These are phyloP conservation scores for Nothophytophthora sp. DNA, from an alignment of 352 stramenopile species.

Conservation along the genomic window DNA sequence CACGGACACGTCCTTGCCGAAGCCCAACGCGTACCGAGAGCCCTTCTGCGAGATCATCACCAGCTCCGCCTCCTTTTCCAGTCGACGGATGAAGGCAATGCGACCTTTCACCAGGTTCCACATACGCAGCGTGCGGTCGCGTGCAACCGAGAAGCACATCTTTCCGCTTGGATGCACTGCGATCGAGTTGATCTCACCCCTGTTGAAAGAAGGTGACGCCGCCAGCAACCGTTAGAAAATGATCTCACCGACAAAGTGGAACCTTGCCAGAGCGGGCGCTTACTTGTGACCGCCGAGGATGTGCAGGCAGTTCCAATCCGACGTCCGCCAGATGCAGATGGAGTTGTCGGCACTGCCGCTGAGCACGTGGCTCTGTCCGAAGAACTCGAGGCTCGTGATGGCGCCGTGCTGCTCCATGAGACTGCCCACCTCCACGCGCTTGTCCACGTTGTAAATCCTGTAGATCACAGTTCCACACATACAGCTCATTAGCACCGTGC, in stretches of 20 bases:
- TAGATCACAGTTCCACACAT: neutral
- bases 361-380: slow-evolving; percentile 84
- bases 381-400: slow-evolving; percentile 88
- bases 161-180: slow-evolving; percentile 89
- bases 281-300: slow-evolving; percentile 90
- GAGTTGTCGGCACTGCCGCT: slow-evolving; percentile 88
- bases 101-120: slow-evolving; percentile 91
- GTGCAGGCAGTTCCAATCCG: slow-evolving; percentile 89
- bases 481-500: neutral
- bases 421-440: slow-evolving; percentile 84
- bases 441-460: slow-evolving; percentile 90
- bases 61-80: slow-evolving; percentile 79
- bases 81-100: slow-evolving; percentile 85
- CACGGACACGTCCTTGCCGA: slow-evolving; percentile 73
- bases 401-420: slow-evolving; percentile 88
- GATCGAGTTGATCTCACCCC: slow-evolving; percentile 81
- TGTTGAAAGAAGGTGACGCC: slow-evolving; percentile 18
- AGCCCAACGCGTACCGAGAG: slow-evolving; percentile 67
- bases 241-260: neutral
- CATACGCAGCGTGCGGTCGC: slow-evolving; percentile 86
- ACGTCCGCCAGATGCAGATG: slow-evolving; percentile 90
- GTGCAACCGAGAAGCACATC: slow-evolving; percentile 83
- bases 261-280: slow-evolving; percentile 15
- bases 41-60: slow-evolving; percentile 81
- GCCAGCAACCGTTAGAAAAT: slow-evolving; percentile 1